Evolutionary conservation across 2,329 filamentous ascomycete genomes (phyloP), one percentile per base, ranked within the genome.

Genomic region (Paecilomyces variotii): DNA sequence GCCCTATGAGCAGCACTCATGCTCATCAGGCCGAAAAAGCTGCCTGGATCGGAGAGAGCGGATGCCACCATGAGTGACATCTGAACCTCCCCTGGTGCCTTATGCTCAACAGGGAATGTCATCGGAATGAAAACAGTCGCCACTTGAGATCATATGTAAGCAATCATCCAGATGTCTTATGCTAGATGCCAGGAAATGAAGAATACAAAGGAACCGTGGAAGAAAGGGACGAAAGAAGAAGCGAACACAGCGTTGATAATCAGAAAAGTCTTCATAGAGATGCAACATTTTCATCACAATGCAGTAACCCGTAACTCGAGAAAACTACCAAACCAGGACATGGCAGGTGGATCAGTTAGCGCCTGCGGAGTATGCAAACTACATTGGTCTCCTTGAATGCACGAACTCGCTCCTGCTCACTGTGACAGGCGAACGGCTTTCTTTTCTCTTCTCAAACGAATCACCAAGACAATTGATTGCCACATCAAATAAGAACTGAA

Each of bases 1-100:
- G 74, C 73, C 61, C 69, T 67, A 61, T 76, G 74, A 28, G 74
- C 74, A 51, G 74, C 74, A 28, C 68, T 69, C 58, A 74, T 72
- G 39, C 67, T 69, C 71, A 76, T 74, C 24, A 75, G 63, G 32
- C 72, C 70, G 53, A 74, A 74, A 59, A 76, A 76, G 49, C 68
- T 70, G 9, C 72, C 72, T 3, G 71, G 64, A 54, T 72, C 72
- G 2, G 69, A 68, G 39, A 72, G 68, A n/a, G 70, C 68, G 19
- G 66, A 67, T 55, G 65, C 64, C 49, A 71, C 64, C 58, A 74
- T 68, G 24, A 72, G 56, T 35, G 66, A 66, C 55, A 70, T 65
- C 55, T 71, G 65, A 11, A 62, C 63, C 54, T 56, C 52, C 66
- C 63, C 12, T 63, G 58, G 32, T 64, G 56, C 25, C 62, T 63